phyloP scores from a whole-genome alignment of 2,329 filamentous ascomycete genomes.

The Cryphonectria carpinicola region DNA sequence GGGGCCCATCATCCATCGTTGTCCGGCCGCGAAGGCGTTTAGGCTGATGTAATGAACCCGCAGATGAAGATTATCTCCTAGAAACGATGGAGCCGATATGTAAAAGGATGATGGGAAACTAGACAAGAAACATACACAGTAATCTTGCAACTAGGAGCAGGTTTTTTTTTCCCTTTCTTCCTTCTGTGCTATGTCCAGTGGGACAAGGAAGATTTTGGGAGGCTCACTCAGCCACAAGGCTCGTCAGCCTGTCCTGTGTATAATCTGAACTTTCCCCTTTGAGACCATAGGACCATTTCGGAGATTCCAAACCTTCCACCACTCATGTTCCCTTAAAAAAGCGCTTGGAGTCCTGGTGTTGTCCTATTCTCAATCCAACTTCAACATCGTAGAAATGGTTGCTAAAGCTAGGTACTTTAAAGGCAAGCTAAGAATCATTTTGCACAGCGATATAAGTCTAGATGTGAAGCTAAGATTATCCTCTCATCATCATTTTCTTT shows the following conservation, averaged over 20 bases:
- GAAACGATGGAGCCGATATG: not conserved
- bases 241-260: not conserved
- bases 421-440: not conserved
- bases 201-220: not conserved
- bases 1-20: no score
- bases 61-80: not conserved
- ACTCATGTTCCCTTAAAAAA: not conserved
- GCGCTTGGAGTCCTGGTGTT: not conserved
- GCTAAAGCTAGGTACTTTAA: no score
- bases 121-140: no score
- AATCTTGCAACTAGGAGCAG: not conserved
- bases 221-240: no score
- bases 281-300: no score
- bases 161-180: no score
- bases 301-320: not conserved
- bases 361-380: not conserved
- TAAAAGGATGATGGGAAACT: not conserved
- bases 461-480: not conserved
- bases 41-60: no score
- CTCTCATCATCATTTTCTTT: not conserved
- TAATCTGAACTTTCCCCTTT: no score
- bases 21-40: no score
- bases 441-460: not conserved
- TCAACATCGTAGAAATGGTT: no score
- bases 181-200: not conserved